Evolutionary conservation across 805 yeast genomes (phyloP), one percentile per base, ranked within the genome.

Genomic region (Saccharomycopsis guyanensis): DNA sequence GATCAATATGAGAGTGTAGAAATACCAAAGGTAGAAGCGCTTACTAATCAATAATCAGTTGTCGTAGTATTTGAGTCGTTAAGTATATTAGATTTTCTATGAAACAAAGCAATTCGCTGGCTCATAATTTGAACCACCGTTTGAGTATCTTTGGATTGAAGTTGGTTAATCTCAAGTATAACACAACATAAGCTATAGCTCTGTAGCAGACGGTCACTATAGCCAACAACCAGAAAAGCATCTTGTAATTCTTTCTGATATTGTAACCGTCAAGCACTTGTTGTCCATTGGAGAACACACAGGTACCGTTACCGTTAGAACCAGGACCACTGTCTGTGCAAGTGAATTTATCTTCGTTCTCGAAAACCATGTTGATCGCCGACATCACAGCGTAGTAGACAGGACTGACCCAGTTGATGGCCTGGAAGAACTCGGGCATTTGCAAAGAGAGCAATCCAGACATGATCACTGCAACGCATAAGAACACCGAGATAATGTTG

Each of bases 371-470:
- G 53, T 82, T 75, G n/a, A 80, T 73, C 40, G 78, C 59, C 1
- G 76, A 65, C 54, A 78, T 73, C 8, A 82, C 82, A 2, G 80
- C 80, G 57, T 83, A 87, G 56, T 82, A 82, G 53, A 83, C 60
- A 2, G 96, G 96, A 43, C 81, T 81, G n/a, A 83, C 55, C 62
- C 78, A 87, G 61, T 86, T 86, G 58, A 84, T 63, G 0, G 80
- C 95, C 52, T 70, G 70, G 57, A 86, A 69, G 40, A 87, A 78
- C 1, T 63, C 65, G 22, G 82, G 83, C 82, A 86, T 76, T n/a
- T 80, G 69, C 55, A 86, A 66, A 0, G 95, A 82, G 79, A 87
- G 71, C 8, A 88, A 66, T 3, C 96, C 96, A 1, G 86, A 84
- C 93, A 87, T 83, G 54, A 83, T 76, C 3, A 83, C 76, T 4